Evolutionary conservation across 2,329 filamentous ascomycete genomes (phyloP), one percentile per base, ranked within the genome.

Genomic region (Epichloe aotearoae): DNA sequence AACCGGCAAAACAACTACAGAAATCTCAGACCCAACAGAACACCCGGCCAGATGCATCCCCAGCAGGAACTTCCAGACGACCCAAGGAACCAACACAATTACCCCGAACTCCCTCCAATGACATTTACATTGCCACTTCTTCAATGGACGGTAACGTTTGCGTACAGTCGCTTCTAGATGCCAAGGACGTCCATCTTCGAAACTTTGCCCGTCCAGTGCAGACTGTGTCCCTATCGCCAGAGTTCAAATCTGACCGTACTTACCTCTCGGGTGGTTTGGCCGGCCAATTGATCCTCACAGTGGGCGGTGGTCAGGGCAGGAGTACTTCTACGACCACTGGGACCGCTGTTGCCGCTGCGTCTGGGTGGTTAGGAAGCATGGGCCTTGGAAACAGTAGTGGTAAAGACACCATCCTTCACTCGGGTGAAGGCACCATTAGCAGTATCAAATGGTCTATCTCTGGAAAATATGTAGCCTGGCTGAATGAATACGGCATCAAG

Each of bases 131-230:
- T 57, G 91, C 86, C 1, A 95, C 91, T 1, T 88, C 93, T 0
- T 97, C 93, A 0, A 87, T 95, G 62, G 93, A 98, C 65, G 94
- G 93, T 17, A 91, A 96, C 62, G 88, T 98, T 14, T 97, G 93
- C 60, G 80, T 98, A 1, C 84, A 89, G 52, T 95, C 88, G 1
- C 71, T 98, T 19, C 71, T 93, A 19, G 91, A 98, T 61, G 70
- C 84, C 38, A 94, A 89, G 61, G 93, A 98, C 68, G 89, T 96
- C 2, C 84, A 89, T 52, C 69, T 97, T 30, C 83, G 93, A 30
- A 96, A 96, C 64, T 98, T 97, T 69, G 88, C 88, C 1, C 80
- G 94, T 4, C 94, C 94, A 0, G 82, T 98, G 3, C 89, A 96
- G 62, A 83, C 89, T 5, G 88, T 98, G 2, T 88, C 90, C 0